Conservation (phyloP, 139 green algal species). For the Diplosphaera chodatii region DNA sequence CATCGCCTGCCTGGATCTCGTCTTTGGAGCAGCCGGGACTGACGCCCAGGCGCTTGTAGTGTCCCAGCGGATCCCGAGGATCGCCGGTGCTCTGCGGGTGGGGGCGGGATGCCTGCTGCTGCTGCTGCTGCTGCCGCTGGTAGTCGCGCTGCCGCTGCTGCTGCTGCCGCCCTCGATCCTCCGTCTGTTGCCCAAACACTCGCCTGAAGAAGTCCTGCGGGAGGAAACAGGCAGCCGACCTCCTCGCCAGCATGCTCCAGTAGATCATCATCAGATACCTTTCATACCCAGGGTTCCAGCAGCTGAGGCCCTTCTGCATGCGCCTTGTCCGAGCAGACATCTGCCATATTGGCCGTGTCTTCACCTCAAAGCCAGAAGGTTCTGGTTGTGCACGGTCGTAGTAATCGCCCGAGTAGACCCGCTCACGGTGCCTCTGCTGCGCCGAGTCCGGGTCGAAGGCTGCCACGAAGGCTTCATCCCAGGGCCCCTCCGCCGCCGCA, state of each 20-base stretch:
- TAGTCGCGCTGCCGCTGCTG: neutral
- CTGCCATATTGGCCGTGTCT: too few species aligned
- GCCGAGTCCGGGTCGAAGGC: neutral
- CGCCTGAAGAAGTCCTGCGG: neutral
- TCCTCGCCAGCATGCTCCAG: too few species aligned
- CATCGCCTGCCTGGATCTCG: conserved; percentile 1
- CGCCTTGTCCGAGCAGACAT: too few species aligned
- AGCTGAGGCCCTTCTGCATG: too few species aligned
- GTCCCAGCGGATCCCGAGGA: neutral
- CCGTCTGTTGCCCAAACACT: neutral
- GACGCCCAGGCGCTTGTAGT: conserved; percentile 9
- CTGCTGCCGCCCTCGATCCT: neutral
- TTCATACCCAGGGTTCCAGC: too few species aligned
- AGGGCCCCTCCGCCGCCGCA: neutral
- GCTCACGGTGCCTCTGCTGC: neutral
- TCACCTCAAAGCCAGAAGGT: neutral
- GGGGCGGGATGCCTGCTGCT: neutral
- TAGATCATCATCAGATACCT: too few species aligned
- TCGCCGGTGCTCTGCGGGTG: neutral
- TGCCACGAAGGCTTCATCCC: neutral
- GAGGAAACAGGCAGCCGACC: too few species aligned
- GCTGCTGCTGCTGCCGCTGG: neutral
- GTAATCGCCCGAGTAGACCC: neutral
- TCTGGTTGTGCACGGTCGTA: neutral
- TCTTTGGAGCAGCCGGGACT: neutral